Base-by-base conservation (phyloP, 257 asterid species). In the Solanum chiquidenum region DNA sequence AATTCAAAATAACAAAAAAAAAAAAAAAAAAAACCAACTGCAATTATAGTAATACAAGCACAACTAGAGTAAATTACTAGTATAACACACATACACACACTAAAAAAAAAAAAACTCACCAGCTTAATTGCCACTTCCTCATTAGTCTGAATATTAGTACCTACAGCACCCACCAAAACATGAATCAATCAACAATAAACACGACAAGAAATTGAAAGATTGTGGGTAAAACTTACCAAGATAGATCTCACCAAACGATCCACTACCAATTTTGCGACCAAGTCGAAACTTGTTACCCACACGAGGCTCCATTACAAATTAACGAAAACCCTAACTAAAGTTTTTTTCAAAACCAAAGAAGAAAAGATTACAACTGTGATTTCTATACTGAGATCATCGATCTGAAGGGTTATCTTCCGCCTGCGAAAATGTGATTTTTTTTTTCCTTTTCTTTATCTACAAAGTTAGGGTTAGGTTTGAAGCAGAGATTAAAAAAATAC, bases 111-210 rank as follows among this genome's bases (percentile, higher is more conserved):
- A 25, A 38, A 34, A 94, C 98, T 92, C 71, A 94, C 98, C 49
- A 94, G 98, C 92, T 94, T 95, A 91, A 95, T 94, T 37, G 98
- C 98, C 83, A 95, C 94, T 86, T 95, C 98, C 85, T 95, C 98
- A 79, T 93, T 94, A 68, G 95, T 94, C 93, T 92, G 96, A 33
- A 89, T 89, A 90, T 94, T 89, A 14, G 98, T 95, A 87, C 93
- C 93, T 91, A 88, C 88, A 91, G 74, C 52, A 80, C 83, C 29
- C 16, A 74, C 11, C 18, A 29, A 20, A 75, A 75, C 20, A 75
- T 37, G 16, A 72, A 72, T 33, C 40, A 72, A 72, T 33, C n/a
- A 72, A 72, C 79, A 37, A 37, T 4, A 75, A 55, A 23, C 55
- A 75, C 33, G 2, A n/a, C 8, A 75, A 75, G 10, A 75, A 37